Evolutionary conservation across 441 rosid species (phyloP).

Genomic region (Aquilaria agallochum): DNA sequence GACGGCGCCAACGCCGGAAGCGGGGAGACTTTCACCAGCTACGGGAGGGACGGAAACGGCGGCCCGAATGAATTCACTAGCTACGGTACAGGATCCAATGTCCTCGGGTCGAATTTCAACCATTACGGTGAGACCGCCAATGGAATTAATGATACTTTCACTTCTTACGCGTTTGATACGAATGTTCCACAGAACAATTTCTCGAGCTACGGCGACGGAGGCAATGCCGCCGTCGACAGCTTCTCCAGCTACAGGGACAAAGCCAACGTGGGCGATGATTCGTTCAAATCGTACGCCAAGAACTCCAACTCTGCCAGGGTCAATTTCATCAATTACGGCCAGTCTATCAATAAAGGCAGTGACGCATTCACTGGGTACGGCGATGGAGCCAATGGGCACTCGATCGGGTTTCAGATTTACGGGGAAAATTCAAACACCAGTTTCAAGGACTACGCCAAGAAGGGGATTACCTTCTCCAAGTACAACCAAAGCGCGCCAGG

Average conservation of each 20-base stretch:
- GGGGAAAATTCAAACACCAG: conserved; percentile 48
- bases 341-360: conserved; percentile 79
- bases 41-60: conserved; percentile 72
- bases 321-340: conserved; percentile 72
- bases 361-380: conserved; percentile 77
- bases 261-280: conserved; percentile 88
- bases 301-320: conserved; percentile 42
- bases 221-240: conserved; percentile 42
- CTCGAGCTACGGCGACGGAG: conserved; percentile 62
- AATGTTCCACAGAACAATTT: conserved; percentile 71
- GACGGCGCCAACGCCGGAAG: conserved; percentile 58
- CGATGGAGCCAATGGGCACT: conserved; percentile 33
- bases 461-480: conserved; percentile 39
- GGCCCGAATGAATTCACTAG: conserved; percentile 44
- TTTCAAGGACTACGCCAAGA: conserved; percentile 68
- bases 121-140: conserved; percentile 66
- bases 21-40: conserved; percentile 50
- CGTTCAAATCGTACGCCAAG: conserved; percentile 74
- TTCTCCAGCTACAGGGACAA: conserved; percentile 70
- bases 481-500: conserved; percentile 37
- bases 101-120: conserved; percentile 62
- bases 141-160: conserved; percentile 59
- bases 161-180: conserved; percentile 60
- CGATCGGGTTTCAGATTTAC: conserved; percentile 61
- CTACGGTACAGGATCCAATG: conserved; percentile 62